Conservation (phyloP, 371 early-diverging fungal genomes). For the Mortierella sp. region DNA sequence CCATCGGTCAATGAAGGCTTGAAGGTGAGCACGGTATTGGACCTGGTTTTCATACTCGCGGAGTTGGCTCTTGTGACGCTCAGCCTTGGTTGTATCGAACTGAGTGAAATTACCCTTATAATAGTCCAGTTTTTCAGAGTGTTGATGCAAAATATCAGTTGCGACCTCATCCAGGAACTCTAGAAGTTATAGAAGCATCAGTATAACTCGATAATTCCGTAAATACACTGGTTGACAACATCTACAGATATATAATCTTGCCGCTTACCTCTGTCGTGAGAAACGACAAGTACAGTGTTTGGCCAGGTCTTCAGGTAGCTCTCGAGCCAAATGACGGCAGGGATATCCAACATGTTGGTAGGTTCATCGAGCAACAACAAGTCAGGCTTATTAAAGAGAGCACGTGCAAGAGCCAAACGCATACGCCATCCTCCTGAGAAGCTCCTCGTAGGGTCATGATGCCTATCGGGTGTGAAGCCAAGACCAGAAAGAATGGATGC, state of each 20-base stretch:
- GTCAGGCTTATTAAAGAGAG: constrained; percentile 96
- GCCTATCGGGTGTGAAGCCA: constrained; percentile 89
- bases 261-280: constrained; percentile 89
- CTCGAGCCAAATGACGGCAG: constrained; percentile 98
- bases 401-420: constrained; percentile 96
- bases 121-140: constrained; percentile 91
- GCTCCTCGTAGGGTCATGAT: constrained; percentile 85
- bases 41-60: constrained; percentile 96
- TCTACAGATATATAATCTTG: background rate
- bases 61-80: constrained; percentile 89
- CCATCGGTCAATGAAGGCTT: constrained; percentile 99
- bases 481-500: constrained; percentile 94
- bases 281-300: constrained; percentile 94
- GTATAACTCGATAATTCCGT: background rate
- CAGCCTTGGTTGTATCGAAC: constrained; percentile 91
- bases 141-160: constrained; percentile 96
- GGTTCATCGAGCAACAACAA: constrained; percentile 99
- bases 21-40: constrained; percentile 92
- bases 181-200: constrained; percentile 11
- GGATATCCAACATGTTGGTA: constrained; percentile 97
- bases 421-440: constrained; percentile 98
- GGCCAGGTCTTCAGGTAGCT: constrained; percentile 92
- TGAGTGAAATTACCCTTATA: constrained; percentile 96
- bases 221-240: background rate
- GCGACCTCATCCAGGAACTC: constrained; percentile 98